Evolutionary conservation across 2,329 filamentous ascomycete genomes (phyloP).

Genomic region (Tricladium varicosporioides): DNA sequence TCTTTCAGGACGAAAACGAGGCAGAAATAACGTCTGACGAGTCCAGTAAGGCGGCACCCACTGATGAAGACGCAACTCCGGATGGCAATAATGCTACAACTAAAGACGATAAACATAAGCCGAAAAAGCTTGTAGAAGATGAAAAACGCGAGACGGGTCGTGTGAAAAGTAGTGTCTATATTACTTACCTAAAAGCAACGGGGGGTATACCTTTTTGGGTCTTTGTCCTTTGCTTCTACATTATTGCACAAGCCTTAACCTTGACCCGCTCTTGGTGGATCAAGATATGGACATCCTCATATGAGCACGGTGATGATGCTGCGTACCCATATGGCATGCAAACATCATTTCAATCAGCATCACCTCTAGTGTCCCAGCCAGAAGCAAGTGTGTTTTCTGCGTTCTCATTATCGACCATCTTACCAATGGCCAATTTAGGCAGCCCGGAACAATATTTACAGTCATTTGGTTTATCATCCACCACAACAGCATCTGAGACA

Average conservation of each 20-base stretch:
- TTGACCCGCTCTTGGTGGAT: conserved; percentile 51
- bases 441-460: not conserved
- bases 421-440: not conserved
- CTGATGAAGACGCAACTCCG: conserved; percentile 53
- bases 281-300: not conserved
- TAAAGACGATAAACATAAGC: conserved; percentile 44
- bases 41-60: conserved; percentile 52
- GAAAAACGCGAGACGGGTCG: conserved; percentile 69
- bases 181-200: conserved; percentile 63
- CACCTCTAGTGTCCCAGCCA: not conserved
- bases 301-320: conserved; percentile 28
- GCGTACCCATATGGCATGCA: not conserved
- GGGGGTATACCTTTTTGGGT: conserved; percentile 63
- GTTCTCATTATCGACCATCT: not conserved
- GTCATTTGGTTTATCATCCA: conserved; percentile 6
- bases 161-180: conserved; percentile 66
- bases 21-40: conserved; percentile 35
- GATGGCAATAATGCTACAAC: conserved; percentile 46
- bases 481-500: not conserved
- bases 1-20: conserved; percentile 50
- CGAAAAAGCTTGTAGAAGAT: conserved; percentile 74
- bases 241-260: conserved; percentile 45
- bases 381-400: not conserved
- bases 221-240: conserved; percentile 52
- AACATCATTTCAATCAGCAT: not conserved